Evolutionary conservation across 2,329 filamentous ascomycete species (phyloP).

Genomic region (Arthrinium phaeospermum): DNA sequence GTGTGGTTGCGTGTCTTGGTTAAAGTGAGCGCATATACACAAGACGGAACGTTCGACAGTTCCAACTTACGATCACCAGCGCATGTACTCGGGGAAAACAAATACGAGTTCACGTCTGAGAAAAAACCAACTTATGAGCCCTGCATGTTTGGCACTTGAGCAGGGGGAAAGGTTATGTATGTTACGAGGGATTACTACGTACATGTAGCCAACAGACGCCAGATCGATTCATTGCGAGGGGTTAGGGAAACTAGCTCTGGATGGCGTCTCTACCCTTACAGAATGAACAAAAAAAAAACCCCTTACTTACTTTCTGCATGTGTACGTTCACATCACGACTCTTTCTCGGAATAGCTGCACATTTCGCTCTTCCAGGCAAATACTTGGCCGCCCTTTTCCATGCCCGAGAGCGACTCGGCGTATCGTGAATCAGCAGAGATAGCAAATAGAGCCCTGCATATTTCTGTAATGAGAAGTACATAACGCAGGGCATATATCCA

Average conservation of each 20-base stretch:
- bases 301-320: not conserved
- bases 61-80: not conserved
- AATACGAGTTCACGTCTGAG: conserved; percentile 16
- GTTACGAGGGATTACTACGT: not conserved
- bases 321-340: not conserved
- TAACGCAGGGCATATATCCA: not conserved
- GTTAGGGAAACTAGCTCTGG: not conserved
- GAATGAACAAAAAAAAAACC: not conserved
- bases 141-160: conserved; percentile 13
- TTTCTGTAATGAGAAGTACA: not conserved
- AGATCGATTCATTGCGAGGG: not conserved
- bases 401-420: too few species aligned
- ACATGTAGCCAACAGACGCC: not conserved
- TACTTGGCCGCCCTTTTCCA: not conserved
- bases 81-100: not conserved
- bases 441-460: not conserved
- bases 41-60: not conserved
- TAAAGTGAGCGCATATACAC: not conserved
- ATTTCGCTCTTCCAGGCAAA: not conserved
- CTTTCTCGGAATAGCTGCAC: not conserved
- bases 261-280: not conserved
- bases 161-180: not conserved
- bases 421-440: not conserved
- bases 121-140: conserved; percentile 3
- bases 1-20: not conserved